A percentile compares a stretch with the other conserved stretches of the same genome.
phyloP scores from a whole-genome alignment of 352 stramenopile species.

The Pythium apleroticum region DNA sequence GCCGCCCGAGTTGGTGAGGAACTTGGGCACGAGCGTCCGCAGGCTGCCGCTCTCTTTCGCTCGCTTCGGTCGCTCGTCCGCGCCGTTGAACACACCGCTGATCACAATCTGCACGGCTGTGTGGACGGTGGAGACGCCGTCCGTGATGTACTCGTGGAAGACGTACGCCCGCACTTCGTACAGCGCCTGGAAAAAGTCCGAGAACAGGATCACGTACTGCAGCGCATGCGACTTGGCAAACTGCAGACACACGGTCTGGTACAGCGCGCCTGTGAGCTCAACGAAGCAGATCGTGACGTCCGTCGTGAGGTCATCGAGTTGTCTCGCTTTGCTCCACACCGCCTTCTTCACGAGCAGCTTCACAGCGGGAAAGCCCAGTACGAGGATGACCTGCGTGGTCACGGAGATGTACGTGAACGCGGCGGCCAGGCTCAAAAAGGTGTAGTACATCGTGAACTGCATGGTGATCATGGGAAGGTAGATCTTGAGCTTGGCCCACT shows the following conservation, averaged over 20 bases:
- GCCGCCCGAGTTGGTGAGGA: background rate
- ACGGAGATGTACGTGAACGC: conserved; percentile 28
- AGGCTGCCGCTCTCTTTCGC: background rate
- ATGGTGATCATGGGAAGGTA: conserved; percentile 12
- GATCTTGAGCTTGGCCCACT: conserved; percentile 3
- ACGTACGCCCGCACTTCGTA: conserved; percentile 27
- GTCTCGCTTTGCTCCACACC: conserved; percentile 33
- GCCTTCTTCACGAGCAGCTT: conserved; percentile 29
- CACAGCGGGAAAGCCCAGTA: conserved; percentile 28
- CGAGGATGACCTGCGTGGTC: conserved; percentile 29
- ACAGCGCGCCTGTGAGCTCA: conserved; percentile 35
- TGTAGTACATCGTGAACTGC: conserved; percentile 20
- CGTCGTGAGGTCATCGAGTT: conserved; percentile 39
- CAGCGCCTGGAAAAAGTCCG: conserved; percentile 27
- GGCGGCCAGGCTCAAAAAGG: conserved; percentile 28
- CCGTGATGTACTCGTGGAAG: conserved; percentile 23
- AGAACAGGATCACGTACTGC: conserved; percentile 25
- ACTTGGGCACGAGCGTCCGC: conserved; percentile 1
- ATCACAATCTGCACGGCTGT: conserved; percentile 21
- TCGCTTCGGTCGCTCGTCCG: background rate
- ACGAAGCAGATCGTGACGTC: conserved; percentile 49
- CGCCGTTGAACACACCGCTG: conserved; percentile 8
- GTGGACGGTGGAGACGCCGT: conserved; percentile 18
- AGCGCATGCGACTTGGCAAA: conserved; percentile 16
- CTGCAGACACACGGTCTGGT: conserved; percentile 36